Percentiles rank a stretch among this genome's conserved stretches.
phyloP scores from a whole-genome alignment of 176 grass and related monocot genomes.

The Poa annua region DNA sequence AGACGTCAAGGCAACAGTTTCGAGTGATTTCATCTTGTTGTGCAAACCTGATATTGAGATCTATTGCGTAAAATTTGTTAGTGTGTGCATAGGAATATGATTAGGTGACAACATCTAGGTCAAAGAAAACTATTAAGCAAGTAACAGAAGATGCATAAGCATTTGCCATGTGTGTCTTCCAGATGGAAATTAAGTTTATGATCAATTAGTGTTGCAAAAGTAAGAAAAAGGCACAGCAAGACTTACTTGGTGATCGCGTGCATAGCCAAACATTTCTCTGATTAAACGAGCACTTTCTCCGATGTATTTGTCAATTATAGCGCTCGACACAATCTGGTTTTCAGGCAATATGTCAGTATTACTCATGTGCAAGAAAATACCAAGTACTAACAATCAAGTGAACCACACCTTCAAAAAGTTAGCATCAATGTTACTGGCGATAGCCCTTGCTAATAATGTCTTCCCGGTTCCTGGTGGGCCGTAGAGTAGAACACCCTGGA shows the following conservation, averaged over 20 bases:
- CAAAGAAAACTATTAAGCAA: constrained; percentile 11
- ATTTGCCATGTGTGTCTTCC: neutral
- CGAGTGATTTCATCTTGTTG: neutral
- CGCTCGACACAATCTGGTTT: constrained; percentile 95
- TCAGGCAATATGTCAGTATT: constrained; percentile 27
- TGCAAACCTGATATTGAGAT: constrained; percentile 29
- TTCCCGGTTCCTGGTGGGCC: constrained; percentile 98
- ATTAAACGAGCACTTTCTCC: constrained; percentile 99
- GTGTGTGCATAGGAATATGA: neutral
- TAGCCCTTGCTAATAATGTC: constrained; percentile 93
- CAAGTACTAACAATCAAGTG: neutral
- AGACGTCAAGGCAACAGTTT: constrained; percentile 20
- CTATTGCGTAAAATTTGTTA: neutral
- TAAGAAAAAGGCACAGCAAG: neutral
- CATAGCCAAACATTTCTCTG: constrained; percentile 97
- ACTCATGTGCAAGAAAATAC: constrained; percentile 18
- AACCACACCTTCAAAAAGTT: constrained; percentile 90
- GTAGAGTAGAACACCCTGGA: constrained; percentile 94
- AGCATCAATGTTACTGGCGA: constrained; percentile 98
- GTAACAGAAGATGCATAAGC: constrained; percentile 6
- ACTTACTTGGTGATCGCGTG: constrained; percentile 95
- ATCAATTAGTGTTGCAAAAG: constrained; percentile 22
- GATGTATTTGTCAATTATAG: constrained; percentile 99
- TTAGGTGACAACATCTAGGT: neutral
- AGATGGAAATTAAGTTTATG: constrained; percentile 14